Conservation (phyloP, 768 basidiomycete species). For the Pleurotus tuber-regium region DNA sequence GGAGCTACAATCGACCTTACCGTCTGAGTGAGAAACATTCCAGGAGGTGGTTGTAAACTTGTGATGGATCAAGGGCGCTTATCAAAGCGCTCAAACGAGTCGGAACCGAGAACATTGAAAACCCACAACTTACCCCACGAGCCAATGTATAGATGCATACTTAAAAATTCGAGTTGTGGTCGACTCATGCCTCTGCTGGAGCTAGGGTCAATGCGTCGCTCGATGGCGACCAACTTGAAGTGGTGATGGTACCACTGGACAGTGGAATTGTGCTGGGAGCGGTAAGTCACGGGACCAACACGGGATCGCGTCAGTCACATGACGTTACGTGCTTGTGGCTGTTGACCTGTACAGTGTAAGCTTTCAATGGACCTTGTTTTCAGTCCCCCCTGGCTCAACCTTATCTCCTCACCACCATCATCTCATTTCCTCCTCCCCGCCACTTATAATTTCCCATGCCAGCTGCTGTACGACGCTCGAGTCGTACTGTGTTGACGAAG, state of each 20-base stretch:
- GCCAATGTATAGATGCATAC: too few species aligned
- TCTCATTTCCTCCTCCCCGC: neutral
- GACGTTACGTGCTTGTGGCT: neutral
- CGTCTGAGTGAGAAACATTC: neutral
- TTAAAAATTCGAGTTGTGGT: too few species aligned
- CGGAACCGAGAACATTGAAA: too few species aligned
- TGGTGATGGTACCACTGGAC: too few species aligned
- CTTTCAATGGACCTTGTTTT: conserved; percentile 2
- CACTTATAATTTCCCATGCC: neutral
- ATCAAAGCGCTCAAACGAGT: too few species aligned
- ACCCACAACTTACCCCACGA: too few species aligned
- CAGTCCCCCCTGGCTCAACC: neutral
- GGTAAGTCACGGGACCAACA: too few species aligned
- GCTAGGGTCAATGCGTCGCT: too few species aligned
- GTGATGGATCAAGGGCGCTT: too few species aligned
- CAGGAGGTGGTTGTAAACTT: neutral
- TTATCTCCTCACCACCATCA: conserved; percentile 5
- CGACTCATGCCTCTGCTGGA: too few species aligned
- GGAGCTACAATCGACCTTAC: neutral
- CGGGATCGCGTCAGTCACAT: conserved; percentile 8
- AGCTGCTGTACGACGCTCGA: conserved; percentile 33
- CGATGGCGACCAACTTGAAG: too few species aligned
- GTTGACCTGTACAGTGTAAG: neutral
- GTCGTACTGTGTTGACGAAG: conserved; percentile 48
- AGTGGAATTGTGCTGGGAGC: too few species aligned